Evolutionary conservation across 306 rosid genomes (phyloP).

Genomic region (Castanopsis chinensis): DNA sequence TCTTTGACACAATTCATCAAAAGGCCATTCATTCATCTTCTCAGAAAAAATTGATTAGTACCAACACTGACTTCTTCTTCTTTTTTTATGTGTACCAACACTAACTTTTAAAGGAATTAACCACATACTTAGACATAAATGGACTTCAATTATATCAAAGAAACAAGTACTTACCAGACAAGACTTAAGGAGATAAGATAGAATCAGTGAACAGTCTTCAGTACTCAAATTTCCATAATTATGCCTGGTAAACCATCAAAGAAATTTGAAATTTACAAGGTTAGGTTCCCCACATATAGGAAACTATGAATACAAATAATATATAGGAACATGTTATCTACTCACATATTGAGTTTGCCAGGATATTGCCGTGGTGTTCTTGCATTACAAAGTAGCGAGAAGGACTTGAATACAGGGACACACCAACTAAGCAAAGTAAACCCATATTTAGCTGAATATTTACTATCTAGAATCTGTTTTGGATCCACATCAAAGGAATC

Average conservation of each 20-base stretch:
- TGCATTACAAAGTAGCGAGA: slow-evolving; percentile 53
- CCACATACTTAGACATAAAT: neutral
- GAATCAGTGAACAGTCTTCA: slow-evolving; percentile 56
- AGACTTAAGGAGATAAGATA: slow-evolving; percentile 55
- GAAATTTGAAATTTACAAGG: slow-evolving; percentile 12
- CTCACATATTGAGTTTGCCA: slow-evolving; percentile 59
- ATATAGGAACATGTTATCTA: slow-evolving; percentile 25
- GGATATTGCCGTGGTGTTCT: slow-evolving; percentile 40
- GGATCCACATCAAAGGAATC: slow-evolving; percentile 47
- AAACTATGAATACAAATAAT: neutral
- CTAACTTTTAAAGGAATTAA: neutral
- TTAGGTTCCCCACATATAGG: slow-evolving; percentile 7
- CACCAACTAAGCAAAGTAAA: slow-evolving; percentile 58
- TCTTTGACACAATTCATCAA: slow-evolving; percentile 3
- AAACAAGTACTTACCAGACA: slow-evolving; percentile 65
- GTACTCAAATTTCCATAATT: slow-evolving; percentile 42
- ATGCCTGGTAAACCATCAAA: slow-evolving; percentile 46
- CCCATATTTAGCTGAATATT: slow-evolving; percentile 44
- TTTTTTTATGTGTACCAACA: neutral
- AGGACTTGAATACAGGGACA: slow-evolving; percentile 77
- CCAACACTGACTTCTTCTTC: neutral
- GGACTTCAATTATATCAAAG: slow-evolving; percentile 11
- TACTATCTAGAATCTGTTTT: slow-evolving; percentile 47
- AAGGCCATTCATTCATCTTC: neutral
- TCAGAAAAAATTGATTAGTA: slow-evolving; percentile 15